Percentiles rank a stretch among this genome's conserved stretches.
Conservation (phyloP, 257 asterid species). For the Penstemon barbatus region DNA sequence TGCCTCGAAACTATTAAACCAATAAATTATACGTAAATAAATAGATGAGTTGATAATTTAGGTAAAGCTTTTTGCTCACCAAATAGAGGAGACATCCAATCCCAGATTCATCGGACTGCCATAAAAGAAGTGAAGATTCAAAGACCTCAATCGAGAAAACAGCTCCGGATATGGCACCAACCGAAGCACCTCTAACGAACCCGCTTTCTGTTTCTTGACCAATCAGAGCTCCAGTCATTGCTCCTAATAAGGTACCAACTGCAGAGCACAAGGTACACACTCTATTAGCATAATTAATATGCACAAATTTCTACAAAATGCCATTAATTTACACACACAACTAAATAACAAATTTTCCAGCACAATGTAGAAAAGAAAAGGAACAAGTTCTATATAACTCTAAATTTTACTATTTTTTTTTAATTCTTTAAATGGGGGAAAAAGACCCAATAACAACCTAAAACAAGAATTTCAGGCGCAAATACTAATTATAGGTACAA, state of each 20-base stretch:
- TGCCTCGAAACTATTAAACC: constrained; percentile 20
- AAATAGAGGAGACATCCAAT: constrained; percentile 84
- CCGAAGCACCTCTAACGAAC: constrained; percentile 93
- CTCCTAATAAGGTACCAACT: constrained; percentile 96
- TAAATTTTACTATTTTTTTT: constrained; percentile 2
- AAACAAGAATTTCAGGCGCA: constrained; percentile 17
- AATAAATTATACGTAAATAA: background rate
- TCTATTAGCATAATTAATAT: background rate
- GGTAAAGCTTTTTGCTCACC: constrained; percentile 48
- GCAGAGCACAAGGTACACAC: constrained; percentile 29
- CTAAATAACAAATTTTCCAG: background rate
- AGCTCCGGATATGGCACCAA: constrained; percentile 98
- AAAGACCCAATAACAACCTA: constrained; percentile 24
- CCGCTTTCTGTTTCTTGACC: constrained; percentile 99
- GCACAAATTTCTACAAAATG: background rate
- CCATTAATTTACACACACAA: background rate
- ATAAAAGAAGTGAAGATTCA: constrained; percentile 72
- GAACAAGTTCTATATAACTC: background rate
- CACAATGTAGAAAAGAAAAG: background rate
- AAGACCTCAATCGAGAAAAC: constrained; percentile 98
- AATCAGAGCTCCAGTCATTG: constrained; percentile 92
- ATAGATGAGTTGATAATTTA: background rate
- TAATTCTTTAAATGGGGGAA: background rate
- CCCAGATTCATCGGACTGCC: constrained; percentile 97
- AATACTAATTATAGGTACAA: background rate